phyloP scores from a whole-genome alignment of 805 yeast genomes.

The Diddensiella caesifluorescens region DNA sequence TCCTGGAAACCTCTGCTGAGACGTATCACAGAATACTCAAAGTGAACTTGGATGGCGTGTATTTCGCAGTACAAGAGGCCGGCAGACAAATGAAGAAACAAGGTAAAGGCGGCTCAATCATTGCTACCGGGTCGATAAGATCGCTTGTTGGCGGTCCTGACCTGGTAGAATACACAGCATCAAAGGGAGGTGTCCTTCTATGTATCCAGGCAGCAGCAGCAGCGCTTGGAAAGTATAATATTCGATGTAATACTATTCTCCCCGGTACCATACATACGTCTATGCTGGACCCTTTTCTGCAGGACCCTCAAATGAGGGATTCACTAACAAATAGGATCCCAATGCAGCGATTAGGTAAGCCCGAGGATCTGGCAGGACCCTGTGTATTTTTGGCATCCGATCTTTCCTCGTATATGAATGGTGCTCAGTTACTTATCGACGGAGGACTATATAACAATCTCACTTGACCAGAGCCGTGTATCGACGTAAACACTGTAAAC shows the following conservation, averaged over 20 bases:
- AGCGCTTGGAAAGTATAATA: slow-evolving; percentile 58
- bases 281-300: slow-evolving; percentile 38
- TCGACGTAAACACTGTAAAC: too few relatives aligned
- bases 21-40: slow-evolving; percentile 34
- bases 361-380: slow-evolving; percentile 72
- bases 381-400: slow-evolving; percentile 65
- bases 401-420: slow-evolving; percentile 73
- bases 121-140: slow-evolving; percentile 28
- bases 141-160: slow-evolving; percentile 14
- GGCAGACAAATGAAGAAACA: slow-evolving; percentile 42
- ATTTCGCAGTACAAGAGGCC: slow-evolving; percentile 43
- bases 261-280: slow-evolving; percentile 80
- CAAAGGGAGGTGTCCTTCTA: slow-evolving; percentile 63
- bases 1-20: slow-evolving; percentile 39
- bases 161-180: slow-evolving; percentile 45
- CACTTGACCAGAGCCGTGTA: too few relatives aligned
- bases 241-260: slow-evolving; percentile 62
- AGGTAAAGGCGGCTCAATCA: slow-evolving; percentile 45
- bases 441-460: slow-evolving; percentile 16
- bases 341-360: slow-evolving; percentile 75
- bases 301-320: slow-evolving; percentile 39
- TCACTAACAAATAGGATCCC: slow-evolving; percentile 56
- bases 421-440: slow-evolving; percentile 31
- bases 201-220: slow-evolving; percentile 57
- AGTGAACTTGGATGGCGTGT: slow-evolving; percentile 42